Conservation (phyloP, 2,329 filamentous ascomycete genomes). For the Cercospora canescens region DNA sequence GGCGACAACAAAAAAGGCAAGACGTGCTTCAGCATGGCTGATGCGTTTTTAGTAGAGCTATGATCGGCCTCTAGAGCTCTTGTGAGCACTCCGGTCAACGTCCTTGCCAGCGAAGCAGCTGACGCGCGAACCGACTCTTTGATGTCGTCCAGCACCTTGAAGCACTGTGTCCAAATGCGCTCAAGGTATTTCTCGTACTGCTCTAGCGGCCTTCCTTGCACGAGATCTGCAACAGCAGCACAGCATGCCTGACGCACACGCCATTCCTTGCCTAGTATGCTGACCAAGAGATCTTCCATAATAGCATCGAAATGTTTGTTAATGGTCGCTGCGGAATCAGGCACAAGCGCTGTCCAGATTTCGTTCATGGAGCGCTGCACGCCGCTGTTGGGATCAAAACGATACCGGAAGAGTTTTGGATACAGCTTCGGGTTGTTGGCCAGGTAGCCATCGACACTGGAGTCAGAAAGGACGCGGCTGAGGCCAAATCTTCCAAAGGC, state of each 20-base stretch:
- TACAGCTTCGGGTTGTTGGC: conserved; percentile 89
- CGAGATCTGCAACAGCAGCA: conserved; percentile 80
- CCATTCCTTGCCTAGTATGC: conserved; percentile 90
- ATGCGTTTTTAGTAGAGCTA: conserved; percentile 64
- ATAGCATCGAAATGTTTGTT: conserved; percentile 85
- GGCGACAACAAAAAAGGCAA: conserved; percentile 88
- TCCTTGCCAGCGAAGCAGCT: conserved; percentile 78
- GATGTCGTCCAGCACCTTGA: conserved; percentile 94
- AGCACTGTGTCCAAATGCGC: conserved; percentile 79
- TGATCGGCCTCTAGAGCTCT: conserved; percentile 80
- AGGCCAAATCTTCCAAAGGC: conserved; percentile 94
- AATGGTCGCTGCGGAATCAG: conserved; percentile 75
- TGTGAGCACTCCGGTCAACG: conserved; percentile 80
- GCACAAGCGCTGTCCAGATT: conserved; percentile 95
- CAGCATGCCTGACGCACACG: conserved; percentile 90
- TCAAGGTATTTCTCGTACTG: conserved; percentile 80
- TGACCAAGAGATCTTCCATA: conserved; percentile 81
- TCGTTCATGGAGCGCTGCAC: conserved; percentile 96
- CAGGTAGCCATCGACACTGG: conserved; percentile 66
- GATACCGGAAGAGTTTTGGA: conserved; percentile 89
- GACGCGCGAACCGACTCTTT: conserved; percentile 84
- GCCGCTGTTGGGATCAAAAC: conserved; percentile 92
- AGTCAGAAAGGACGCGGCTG: conserved; percentile 87
- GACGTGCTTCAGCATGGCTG: conserved; percentile 79
- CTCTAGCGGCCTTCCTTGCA: conserved; percentile 70